A percentile compares a stretch with the other conserved stretches of the same genome.
phyloP scores from a whole-genome alignment of 495 filamentous ascomycete species.

The Penicillium ucsense region DNA sequence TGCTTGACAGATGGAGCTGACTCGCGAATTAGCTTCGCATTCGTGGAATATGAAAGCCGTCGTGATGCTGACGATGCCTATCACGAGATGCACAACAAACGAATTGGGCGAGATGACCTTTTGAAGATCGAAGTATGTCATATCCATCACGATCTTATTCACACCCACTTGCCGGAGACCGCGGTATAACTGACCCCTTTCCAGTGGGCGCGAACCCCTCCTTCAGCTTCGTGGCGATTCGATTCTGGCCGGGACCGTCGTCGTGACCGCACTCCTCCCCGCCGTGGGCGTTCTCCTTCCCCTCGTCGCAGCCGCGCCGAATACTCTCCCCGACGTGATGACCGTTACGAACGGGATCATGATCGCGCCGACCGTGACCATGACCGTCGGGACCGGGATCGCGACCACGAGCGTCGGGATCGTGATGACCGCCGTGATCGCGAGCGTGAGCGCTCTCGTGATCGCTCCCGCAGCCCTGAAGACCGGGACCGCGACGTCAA shows the following conservation, averaged over 20 bases:
- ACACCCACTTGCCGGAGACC: not conserved
- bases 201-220: conserved; percentile 96
- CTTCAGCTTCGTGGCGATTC: conserved; percentile 97
- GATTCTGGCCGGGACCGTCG: conserved; percentile 75
- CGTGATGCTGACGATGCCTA: conserved; percentile 99
- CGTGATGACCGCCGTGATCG: conserved; percentile 50
- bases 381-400: conserved; percentile 51
- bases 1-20: conserved; percentile 3
- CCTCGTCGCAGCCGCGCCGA: conserved; percentile 70
- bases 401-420: conserved; percentile 72
- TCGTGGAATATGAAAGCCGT: conserved; percentile 98
- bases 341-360: conserved; percentile 70
- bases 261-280: conserved; percentile 71
- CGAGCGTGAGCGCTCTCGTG: conserved; percentile 52
- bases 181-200: not conserved
- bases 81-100: conserved; percentile 99
- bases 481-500: conserved; percentile 59
- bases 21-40: conserved; percentile 66
- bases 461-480: conserved; percentile 48
- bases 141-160: not conserved
- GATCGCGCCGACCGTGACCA: conserved; percentile 60
- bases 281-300: conserved; percentile 62
- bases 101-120: conserved; percentile 89
- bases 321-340: conserved; percentile 85
- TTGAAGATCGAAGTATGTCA: conserved; percentile 88